A percentile compares a stretch with the other conserved stretches of the same genome.
phyloP scores from a whole-genome alignment of 1,284 basidiomycete species.

The Moesziomyces globuligerus region DNA sequence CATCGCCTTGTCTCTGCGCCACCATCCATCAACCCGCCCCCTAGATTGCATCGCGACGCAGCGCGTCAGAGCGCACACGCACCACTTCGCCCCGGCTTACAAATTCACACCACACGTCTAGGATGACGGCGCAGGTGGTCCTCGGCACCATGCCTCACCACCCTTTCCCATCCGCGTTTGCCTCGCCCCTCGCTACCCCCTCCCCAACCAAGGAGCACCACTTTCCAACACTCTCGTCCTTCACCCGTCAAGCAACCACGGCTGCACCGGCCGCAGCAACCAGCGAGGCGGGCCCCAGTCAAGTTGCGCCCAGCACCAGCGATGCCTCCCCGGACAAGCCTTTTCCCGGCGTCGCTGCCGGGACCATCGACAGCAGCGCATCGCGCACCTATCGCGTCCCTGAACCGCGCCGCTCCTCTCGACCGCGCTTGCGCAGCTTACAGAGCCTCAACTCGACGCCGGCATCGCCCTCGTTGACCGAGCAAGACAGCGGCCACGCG shows the following conservation, averaged over 20 bases:
- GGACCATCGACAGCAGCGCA: not conserved
- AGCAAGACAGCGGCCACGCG: constrained; percentile 35
- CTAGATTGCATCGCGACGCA: not conserved
- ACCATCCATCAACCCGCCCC: not conserved
- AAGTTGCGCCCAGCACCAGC: not conserved
- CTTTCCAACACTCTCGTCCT: constrained; percentile 8
- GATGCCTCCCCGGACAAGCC: not conserved
- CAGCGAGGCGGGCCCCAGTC: constrained; percentile 9
- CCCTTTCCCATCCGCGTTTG: constrained; percentile 33
- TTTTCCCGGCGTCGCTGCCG: not conserved
- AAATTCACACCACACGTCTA: not conserved
- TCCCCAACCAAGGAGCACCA: constrained; percentile 35
- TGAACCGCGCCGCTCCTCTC: constrained; percentile 14
- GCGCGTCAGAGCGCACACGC: no score
- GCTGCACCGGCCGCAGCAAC: not conserved
- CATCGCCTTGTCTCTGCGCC: not conserved
- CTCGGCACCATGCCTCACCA: constrained; percentile 35
- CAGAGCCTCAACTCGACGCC: constrained; percentile 47
- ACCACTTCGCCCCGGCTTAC: no score
- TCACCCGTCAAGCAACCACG: constrained; percentile 1
- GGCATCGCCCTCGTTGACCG: constrained; percentile 40
- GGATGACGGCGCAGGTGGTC: constrained; percentile 44
- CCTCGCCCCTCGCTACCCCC: constrained; percentile 32
- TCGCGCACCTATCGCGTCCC: constrained; percentile 8
- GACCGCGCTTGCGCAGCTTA: constrained; percentile 35